Base-by-base conservation (phyloP, 2,329 filamentous ascomycete genomes). In the Curvularia verruculosa region DNA sequence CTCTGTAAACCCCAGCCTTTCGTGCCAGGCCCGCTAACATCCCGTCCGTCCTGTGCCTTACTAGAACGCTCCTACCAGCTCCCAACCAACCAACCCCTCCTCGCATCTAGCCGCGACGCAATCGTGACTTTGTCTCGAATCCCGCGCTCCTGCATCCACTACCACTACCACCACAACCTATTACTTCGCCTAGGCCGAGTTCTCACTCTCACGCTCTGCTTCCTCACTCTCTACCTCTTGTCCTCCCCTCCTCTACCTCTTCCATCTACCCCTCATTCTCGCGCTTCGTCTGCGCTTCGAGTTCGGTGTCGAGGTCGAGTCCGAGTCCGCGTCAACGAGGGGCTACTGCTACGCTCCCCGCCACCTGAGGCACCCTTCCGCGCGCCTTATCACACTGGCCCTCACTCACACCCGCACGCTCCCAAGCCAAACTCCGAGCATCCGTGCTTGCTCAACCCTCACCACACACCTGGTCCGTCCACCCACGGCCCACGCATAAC, bases 31-130 rank as follows among this genome's bases (percentile, higher is more conserved):
- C 64, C 64, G 64, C 68, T 67, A 68, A 58, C 48, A 58, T 61
- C 50, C 59, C 56, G 63, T 54, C 59, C 54, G 63, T 58, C 57
- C 59, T 62, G 65, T 67, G 65, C 61, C 63, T 61, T 62, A 58
- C 31, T 48, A 18, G 28, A 23, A 3, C 10, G 12, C 28, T 61
- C 55, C 45, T 36, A 36, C 31, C 31, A 19, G 15, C 13, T 49
- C 46, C 21, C 39, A 41, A 37, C 61, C 39, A 41, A 37, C 61
- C 65, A 61, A 55, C 60, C 63, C 60, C 62, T 44, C 65, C 64
- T 70, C 65, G 69, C 69, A 67, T 70, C 64, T 66, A 59, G 57
- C 65, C 65, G 65, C 67, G 61, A 64, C 66, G 63, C 64, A 70
- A 65, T 64, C 64, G 63, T 63, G 58, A 60, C 59, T 64, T 65